Evolutionary conservation across 2,329 filamentous ascomycete genomes (phyloP).

Genomic region (Sordariomycetes sp.): DNA sequence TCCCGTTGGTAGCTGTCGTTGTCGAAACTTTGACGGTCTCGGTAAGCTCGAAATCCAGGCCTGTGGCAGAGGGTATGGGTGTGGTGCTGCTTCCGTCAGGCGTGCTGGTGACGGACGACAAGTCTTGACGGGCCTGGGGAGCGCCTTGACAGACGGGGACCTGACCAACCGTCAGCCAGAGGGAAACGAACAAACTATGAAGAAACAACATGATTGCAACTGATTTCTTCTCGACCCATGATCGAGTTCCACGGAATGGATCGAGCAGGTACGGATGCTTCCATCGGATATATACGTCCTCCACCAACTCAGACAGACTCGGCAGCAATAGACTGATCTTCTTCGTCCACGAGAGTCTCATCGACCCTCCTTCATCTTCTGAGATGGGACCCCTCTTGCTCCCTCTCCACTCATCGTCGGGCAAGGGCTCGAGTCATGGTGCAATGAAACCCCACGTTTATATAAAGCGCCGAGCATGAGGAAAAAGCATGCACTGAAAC

Average conservation of each 20-base stretch:
- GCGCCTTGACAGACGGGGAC: background rate
- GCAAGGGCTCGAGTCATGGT: background rate
- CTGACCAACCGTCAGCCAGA: conserved; percentile 2
- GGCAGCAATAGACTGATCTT: no score
- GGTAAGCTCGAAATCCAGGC: conserved; percentile 2
- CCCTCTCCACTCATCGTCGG: background rate
- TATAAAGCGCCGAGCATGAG: background rate
- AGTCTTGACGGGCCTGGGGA: background rate
- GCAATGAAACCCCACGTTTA: background rate
- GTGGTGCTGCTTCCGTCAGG: background rate
- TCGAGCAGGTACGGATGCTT: background rate
- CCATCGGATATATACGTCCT: no score
- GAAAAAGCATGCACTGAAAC: background rate
- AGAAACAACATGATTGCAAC: background rate
- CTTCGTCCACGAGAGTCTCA: no score
- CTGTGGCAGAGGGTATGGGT: background rate
- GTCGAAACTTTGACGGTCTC: conserved; percentile 14
- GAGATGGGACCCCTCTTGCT: background rate
- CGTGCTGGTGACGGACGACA: background rate
- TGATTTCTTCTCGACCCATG: background rate
- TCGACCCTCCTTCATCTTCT: no score
- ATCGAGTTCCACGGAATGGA: background rate
- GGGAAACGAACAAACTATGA: background rate
- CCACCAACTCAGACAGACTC: no score
- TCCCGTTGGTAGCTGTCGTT: conserved; percentile 12